Evolutionary conservation across 768 basidiomycete genomes (phyloP).

Genomic region (Lactifluus volemus): DNA sequence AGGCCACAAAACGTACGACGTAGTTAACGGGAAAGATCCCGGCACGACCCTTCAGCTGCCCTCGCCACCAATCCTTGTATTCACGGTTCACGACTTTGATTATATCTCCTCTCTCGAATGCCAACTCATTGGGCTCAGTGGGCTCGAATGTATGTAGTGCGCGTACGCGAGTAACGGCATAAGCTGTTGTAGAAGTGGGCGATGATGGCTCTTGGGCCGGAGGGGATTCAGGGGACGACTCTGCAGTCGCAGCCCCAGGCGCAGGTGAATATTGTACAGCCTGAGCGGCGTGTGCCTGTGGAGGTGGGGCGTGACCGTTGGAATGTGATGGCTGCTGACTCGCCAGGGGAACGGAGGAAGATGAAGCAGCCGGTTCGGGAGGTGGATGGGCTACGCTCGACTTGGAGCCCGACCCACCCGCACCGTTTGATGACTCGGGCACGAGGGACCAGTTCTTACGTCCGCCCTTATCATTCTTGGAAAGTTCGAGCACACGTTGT

Average conservation of each 20-base stretch:
- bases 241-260: slow-evolving; percentile 21
- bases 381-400: slow-evolving; percentile 18
- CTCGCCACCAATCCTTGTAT: slow-evolving; percentile 97
- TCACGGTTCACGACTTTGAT: slow-evolving; percentile 93
- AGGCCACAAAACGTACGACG: slow-evolving; percentile 48
- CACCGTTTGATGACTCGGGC: slow-evolving; percentile 29
- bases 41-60: slow-evolving; percentile 80
- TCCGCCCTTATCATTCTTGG: slow-evolving; percentile 87
- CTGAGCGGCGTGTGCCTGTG: slow-evolving; percentile 1
- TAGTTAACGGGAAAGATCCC: slow-evolving; percentile 98
- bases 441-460: slow-evolving; percentile 43
- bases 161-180: slow-evolving; percentile 68
- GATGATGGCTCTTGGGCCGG: slow-evolving; percentile 24
- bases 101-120: slow-evolving; percentile 86
- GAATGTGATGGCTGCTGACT: slow-evolving; percentile 31
- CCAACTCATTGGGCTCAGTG: slow-evolving; percentile 80
- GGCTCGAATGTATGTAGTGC: slow-evolving; percentile 87
- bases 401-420: slow-evolving; percentile 26
- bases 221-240: slow-evolving; percentile 18
- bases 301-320: slow-evolving; percentile 44
- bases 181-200: slow-evolving; percentile 22
- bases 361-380: slow-evolving; percentile 20
- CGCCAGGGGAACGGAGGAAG: slow-evolving; percentile 19
- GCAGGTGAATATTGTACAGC: background rate
- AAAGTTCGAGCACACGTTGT: slow-evolving; percentile 85